Base-by-base conservation (phyloP, 805 yeast genomes). In the Barnettozyma siamensis region DNA sequence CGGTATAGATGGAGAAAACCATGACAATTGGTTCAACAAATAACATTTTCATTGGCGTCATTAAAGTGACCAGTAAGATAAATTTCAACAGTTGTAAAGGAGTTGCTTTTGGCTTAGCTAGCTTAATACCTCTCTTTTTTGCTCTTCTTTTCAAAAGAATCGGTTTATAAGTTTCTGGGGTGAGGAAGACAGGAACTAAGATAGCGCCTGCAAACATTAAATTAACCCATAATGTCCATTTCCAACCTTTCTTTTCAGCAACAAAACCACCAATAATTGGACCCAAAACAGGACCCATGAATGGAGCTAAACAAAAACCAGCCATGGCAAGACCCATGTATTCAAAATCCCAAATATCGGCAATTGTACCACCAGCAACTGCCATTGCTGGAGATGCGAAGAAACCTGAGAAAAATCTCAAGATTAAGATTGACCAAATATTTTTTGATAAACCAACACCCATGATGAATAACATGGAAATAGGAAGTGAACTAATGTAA, bases 311-410 rank as follows among this genome's bases (percentile, higher is more conserved):
- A 59, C 89, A 80, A 64, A 83, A 85, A n/a, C 79, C 62, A 3
- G 84, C 75, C 80, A 84, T 75, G n/a, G 94, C 88, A 4, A 80
- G 51, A 13, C 88, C 83, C 55, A 79, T 63, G 56, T 78, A 77
- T 32, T 74, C 72, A 27, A 80, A 76, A 17, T 69, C 73, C 80
- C 89, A 88, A 36, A 87, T 62, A 63, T 88, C 96, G 41, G 80
- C 66, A 46, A 88, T 76, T 5, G 93, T 80, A 48, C 95, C 96
- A 40, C 89, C 88, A 11, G 88, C 91, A 49, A 85, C 77, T 9
- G 95, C 81, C 64, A 88, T 69, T 2, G 89, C 88, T 3, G 93
- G 94, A 2, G 89, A 79, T 2, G 93, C 87, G 37, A 81, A 72
- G 23, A 81, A 69, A 1, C 95, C 95, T 17, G 83, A 68, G 52